phyloP scores from a whole-genome alignment of 345 rosid species.

The Ailanthus altissimus region DNA sequence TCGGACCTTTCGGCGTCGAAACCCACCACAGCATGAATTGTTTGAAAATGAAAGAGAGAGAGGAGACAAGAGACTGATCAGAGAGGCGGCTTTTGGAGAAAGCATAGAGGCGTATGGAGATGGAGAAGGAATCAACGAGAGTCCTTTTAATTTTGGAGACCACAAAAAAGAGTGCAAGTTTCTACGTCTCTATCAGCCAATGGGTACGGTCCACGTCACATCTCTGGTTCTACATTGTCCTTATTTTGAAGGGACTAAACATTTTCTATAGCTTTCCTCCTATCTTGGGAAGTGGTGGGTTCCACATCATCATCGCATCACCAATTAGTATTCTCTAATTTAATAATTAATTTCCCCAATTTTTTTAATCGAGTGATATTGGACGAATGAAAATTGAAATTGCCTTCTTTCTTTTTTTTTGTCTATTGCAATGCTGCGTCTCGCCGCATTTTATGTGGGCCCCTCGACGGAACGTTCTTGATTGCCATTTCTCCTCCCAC shows the following conservation, averaged over 20 bases:
- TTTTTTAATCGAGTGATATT: too few relatives aligned
- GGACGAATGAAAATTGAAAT: not conserved
- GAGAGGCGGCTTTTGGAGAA: conserved; percentile 60
- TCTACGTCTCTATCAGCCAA: conserved; percentile 26
- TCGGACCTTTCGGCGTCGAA: conserved; percentile 22
- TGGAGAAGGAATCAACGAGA: conserved; percentile 12
- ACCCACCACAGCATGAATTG: not conserved
- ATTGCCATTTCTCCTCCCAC: not conserved
- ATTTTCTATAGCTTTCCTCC: conserved; percentile 18
- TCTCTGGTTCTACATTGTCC: conserved; percentile 24
- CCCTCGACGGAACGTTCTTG: conserved; percentile 33
- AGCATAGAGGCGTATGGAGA: conserved; percentile 44
- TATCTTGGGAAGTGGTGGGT: conserved; percentile 42
- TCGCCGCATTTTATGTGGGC: conserved; percentile 46
- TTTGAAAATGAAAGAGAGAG: not conserved
- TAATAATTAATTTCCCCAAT: too few relatives aligned
- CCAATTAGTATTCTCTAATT: not conserved
- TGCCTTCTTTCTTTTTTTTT: not conserved
- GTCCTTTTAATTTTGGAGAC: not conserved
- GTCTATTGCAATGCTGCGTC: conserved; percentile 29
- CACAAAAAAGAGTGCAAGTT: conserved; percentile 13
- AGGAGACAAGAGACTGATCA: not conserved
- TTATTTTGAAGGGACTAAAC: too few relatives aligned
- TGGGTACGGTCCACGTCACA: conserved; percentile 40
- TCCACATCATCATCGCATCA: conserved; percentile 29